Conservation (phyloP, 2,329 filamentous ascomycete genomes). For the Dryadomyces quercivorus region DNA sequence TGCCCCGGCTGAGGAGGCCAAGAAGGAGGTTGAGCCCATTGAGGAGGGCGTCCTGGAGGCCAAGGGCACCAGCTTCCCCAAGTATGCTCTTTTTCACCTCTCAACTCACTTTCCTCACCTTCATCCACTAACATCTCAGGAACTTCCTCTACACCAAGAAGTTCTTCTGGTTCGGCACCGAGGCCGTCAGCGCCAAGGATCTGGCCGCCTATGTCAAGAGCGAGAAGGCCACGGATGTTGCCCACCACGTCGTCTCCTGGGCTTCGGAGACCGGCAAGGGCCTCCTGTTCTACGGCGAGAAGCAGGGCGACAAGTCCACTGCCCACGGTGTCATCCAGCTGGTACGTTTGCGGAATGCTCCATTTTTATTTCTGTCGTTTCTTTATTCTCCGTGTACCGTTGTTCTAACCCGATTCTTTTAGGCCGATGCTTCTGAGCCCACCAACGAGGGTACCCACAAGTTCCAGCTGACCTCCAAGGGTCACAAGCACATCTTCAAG, state of each 20-base stretch:
- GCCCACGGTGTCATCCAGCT: constrained; percentile 77
- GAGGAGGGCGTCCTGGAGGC: constrained; percentile 78
- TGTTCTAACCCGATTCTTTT: not conserved
- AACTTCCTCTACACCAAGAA: constrained; percentile 86
- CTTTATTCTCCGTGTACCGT: not conserved
- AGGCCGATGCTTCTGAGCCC: constrained; percentile 56
- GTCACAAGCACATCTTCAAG: constrained; percentile 92
- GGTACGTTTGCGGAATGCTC: constrained; percentile 36
- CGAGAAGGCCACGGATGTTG: constrained; percentile 68
- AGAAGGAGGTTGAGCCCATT: constrained; percentile 36
- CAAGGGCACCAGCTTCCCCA: constrained; percentile 78
- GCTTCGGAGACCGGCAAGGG: constrained; percentile 90
- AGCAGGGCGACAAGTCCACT: constrained; percentile 65
- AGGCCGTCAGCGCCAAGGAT: constrained; percentile 61
- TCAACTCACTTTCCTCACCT: not conserved
- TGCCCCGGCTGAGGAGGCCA: constrained; percentile 25
- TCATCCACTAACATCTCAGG: constrained; percentile 32
- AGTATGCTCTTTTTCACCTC: constrained; percentile 45
- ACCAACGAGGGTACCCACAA: constrained; percentile 64
- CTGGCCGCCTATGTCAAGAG: constrained; percentile 69
- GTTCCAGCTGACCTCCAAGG: constrained; percentile 75
- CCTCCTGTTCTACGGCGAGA: constrained; percentile 83
- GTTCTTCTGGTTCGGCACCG: constrained; percentile 72
- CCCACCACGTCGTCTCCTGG: constrained; percentile 76
- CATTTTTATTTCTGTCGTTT: not conserved